Evolutionary conservation across 2,329 filamentous ascomycete species (phyloP), one percentile per base, ranked within the genome.

Genomic region (Scortechinia acanthostroma): DNA sequence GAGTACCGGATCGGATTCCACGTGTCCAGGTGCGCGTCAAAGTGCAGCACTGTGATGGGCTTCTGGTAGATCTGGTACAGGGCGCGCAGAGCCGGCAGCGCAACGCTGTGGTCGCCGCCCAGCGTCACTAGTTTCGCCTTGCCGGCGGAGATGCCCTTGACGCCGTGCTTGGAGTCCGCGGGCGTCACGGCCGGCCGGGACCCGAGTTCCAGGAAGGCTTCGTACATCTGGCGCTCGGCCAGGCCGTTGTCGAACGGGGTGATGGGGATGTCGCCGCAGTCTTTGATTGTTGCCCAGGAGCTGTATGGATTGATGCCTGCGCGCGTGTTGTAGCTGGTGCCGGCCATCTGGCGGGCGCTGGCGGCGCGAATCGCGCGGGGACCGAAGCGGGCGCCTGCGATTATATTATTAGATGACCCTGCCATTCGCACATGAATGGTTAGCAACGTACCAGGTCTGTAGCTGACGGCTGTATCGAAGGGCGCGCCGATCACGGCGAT

Each of bases 241-340:
- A 95, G 70, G 1, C 71, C 79, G 60, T 95, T 95, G 67, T 95
- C 89, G 53, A 94, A 84, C 0, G 90, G 90, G 0, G 85, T 88
- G 52, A 94, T 73, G 21, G 91, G 89, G 46, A 95, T 89, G 59
- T 95, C 91, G 42, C 91, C 91, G 61, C 91, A 96, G 69, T 96
- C 91, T 43, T 91, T 70, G 48, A 95, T 79, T 30, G 69, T 80
- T 1, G 87, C 86, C 85, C 86, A 91, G 45, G 76, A 84, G 33
- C 71, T 69, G 66, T 93, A 95, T 0, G 91, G 89, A 62, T 95
- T 96, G 52, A 95, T 75, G 30, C 74, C 76, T 2, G 88, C 89
- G 19, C 89, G 81, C 2, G 86, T 78, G 64, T 95, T 95, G 74
- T 86, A 90, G 57, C 85, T 86, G 35, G 88, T 79, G 61, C 86